Conservation (phyloP, 78 protist species). For the Emiliania huxleyi region DNA sequence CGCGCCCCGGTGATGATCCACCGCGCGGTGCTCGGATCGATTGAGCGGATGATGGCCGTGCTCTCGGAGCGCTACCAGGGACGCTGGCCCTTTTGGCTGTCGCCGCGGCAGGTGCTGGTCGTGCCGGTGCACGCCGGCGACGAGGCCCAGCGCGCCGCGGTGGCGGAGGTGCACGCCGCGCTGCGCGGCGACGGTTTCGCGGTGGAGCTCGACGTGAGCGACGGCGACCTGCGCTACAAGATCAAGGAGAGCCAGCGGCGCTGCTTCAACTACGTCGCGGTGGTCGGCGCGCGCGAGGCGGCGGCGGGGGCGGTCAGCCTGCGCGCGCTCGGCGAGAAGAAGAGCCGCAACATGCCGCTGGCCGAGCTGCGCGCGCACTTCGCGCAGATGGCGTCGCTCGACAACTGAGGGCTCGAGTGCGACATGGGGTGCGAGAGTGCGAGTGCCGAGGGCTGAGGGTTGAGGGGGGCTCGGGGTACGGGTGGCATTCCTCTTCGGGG, state of each 20-base stretch:
- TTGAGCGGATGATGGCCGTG: conserved; percentile 97
- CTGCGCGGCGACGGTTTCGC: neutral
- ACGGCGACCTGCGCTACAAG: neutral
- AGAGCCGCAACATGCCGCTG: neutral
- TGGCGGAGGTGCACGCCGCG: neutral
- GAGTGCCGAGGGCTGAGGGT: too few species aligned
- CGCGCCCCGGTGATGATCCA: conserved; percentile 96
- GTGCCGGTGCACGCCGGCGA: neutral
- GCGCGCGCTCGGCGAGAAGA: conserved; percentile 67
- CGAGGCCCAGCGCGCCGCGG: neutral
- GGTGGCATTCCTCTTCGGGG: too few species aligned
- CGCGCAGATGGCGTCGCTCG: too few species aligned
- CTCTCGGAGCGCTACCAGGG: conserved; percentile 94
- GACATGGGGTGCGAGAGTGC: too few species aligned
- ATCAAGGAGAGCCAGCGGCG: conserved; percentile 10
- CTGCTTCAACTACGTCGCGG: conserved; percentile 65
- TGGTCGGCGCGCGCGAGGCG: conserved; percentile 85
- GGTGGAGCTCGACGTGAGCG: neutral
- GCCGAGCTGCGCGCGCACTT: too few species aligned
- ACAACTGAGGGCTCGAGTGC: too few species aligned
- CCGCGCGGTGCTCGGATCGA: conserved; percentile 98
- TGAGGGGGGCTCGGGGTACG: too few species aligned
- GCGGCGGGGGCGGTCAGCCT: conserved; percentile 72
- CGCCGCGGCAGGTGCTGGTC: conserved; percentile 96
- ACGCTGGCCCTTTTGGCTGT: conserved; percentile 98